Conservation (phyloP, 257 asterid species). For the Coffea canephora region DNA sequence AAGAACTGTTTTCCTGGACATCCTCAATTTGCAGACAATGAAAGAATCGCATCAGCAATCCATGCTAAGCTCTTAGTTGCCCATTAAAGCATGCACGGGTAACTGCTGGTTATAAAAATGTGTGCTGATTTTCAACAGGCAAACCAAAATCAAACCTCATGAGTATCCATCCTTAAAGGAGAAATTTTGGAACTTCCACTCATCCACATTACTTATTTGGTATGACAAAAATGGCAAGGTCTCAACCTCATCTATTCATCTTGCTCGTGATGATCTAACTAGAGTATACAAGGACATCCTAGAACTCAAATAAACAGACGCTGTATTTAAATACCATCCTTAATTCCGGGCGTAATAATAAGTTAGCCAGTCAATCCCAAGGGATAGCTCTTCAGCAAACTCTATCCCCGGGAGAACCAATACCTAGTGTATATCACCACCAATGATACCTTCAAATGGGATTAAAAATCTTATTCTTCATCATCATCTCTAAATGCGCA, state of each 20-base stretch:
- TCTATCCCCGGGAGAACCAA: slow-evolving; percentile 37
- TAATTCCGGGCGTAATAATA: slow-evolving; percentile 32
- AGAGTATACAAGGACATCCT: slow-evolving; percentile 50
- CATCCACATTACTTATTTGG: slow-evolving; percentile 17
- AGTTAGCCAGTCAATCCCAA: slow-evolving; percentile 45
- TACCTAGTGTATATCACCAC: slow-evolving; percentile 36
- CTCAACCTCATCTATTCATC: slow-evolving; percentile 30
- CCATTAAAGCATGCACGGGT: too few species aligned
- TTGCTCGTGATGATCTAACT: slow-evolving; percentile 31
- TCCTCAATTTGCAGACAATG: too few species aligned
- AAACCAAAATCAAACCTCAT: too few species aligned
- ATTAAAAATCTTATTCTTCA: slow-evolving; percentile 28
- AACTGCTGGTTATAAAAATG: too few species aligned
- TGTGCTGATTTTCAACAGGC: too few species aligned
- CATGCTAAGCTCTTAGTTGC: too few species aligned
- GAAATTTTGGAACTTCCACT: not conserved
- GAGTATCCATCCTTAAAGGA: too few species aligned
- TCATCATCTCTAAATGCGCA: slow-evolving; percentile 25
- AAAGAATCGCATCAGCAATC: too few species aligned
- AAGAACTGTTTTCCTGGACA: too few species aligned
- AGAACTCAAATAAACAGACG: slow-evolving; percentile 37
- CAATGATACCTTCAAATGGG: slow-evolving; percentile 35
- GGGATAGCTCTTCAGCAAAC: slow-evolving; percentile 13
- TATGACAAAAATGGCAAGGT: slow-evolving; percentile 41
- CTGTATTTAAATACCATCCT: slow-evolving; percentile 18